These are phyloP conservation scores for Leptographium galeiforme DNA, from an alignment of 2,329 filamentous ascomycete species.

Conservation along the genomic window DNA sequence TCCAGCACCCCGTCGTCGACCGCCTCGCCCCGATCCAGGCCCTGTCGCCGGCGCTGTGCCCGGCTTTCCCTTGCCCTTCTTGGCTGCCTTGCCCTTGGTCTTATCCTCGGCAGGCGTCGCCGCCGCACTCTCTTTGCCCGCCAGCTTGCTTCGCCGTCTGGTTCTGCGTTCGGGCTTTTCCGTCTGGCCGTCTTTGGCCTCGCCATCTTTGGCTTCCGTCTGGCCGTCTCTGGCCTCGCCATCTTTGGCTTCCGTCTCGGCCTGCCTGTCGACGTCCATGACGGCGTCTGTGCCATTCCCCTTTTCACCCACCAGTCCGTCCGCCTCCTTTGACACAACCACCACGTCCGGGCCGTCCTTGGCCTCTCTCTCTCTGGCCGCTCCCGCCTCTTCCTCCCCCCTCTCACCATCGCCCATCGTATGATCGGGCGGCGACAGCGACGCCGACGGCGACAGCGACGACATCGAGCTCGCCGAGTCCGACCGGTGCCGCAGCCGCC, in stretches of 20 bases:
- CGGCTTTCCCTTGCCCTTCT: not conserved
- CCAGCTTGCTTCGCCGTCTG: not conserved
- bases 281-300: conserved; percentile 1
- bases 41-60: not conserved
- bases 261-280: not conserved
- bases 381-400: not conserved
- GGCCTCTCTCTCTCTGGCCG: conserved; percentile 6
- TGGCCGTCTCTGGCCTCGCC: not conserved
- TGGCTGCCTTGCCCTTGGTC: not conserved
- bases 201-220: not conserved
- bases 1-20: conserved; percentile 8
- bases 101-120: not conserved
- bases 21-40: conserved; percentile 9
- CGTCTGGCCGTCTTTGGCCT: not conserved
- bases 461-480: conserved; percentile 15
- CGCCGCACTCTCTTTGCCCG: not conserved
- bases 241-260: too few relatives aligned
- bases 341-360: too few relatives aligned
- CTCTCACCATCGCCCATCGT: not conserved
- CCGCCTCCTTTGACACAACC: too few relatives aligned
- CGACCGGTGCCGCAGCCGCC: conserved; percentile 8
- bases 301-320: too few relatives aligned
- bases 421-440: conserved; percentile 15
- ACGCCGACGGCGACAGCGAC: conserved; percentile 21
- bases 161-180: not conserved